phyloP scores from a whole-genome alignment of 2,329 filamentous ascomycete species.

The Fusarium ambrosium region DNA sequence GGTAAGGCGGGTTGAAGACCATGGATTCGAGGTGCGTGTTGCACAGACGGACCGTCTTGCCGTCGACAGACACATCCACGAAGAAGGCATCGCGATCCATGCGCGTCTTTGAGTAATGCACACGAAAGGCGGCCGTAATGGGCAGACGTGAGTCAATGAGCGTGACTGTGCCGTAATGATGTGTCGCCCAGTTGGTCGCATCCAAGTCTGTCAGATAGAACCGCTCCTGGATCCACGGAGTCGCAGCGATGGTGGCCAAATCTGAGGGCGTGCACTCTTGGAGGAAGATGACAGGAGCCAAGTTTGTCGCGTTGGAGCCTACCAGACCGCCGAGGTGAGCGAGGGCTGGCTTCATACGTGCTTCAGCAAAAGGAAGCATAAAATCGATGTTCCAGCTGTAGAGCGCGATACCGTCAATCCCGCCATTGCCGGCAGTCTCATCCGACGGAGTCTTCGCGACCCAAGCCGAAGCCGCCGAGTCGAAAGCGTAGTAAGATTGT shows the following conservation, averaged over 20 bases:
- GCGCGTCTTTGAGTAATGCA: constrained; percentile 61
- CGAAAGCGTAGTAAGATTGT: constrained; percentile 26
- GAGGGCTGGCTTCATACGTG: constrained; percentile 52
- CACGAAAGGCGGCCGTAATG: constrained; percentile 62
- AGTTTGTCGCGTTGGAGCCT: constrained; percentile 13
- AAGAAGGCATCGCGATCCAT: constrained; percentile 69
- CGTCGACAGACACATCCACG: constrained; percentile 57
- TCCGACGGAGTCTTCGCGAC: constrained; percentile 17
- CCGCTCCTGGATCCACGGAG: constrained; percentile 60
- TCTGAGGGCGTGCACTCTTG: constrained; percentile 66
- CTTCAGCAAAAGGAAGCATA: constrained; percentile 49
- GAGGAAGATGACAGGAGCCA: constrained; percentile 60
- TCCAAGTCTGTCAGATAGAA: constrained; percentile 65
- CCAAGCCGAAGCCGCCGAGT: constrained; percentile 20
- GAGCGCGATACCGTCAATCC: constrained; percentile 46
- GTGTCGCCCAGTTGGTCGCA: constrained; percentile 58
- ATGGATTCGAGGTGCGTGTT: constrained; percentile 71
- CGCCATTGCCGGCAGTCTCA: not conserved
- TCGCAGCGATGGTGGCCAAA: constrained; percentile 57
- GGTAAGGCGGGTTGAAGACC: constrained; percentile 60
- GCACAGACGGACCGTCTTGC: constrained; percentile 61
- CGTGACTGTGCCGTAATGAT: constrained; percentile 65
- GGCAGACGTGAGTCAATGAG: constrained; percentile 63
- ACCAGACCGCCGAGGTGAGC: constrained; percentile 42
- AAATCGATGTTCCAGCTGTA: constrained; percentile 56